Percentiles rank a stretch among this genome's conserved stretches.
These are phyloP conservation scores for Colletotrichum siamense DNA, from an alignment of 2,329 filamentous ascomycete genomes.

Conservation along the genomic window DNA sequence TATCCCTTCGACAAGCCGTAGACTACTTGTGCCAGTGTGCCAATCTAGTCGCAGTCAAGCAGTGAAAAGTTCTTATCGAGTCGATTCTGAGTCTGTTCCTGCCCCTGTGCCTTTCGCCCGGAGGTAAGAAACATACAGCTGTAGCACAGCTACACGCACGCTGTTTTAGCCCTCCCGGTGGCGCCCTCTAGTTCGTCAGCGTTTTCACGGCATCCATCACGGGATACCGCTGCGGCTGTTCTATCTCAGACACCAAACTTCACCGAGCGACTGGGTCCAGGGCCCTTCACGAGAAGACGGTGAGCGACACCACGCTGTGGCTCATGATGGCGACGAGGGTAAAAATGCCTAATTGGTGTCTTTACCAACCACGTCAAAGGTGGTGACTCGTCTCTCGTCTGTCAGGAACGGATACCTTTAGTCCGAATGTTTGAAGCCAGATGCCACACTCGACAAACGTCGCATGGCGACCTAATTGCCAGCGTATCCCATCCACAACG, in stretches of 20 bases:
- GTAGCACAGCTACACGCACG: not conserved
- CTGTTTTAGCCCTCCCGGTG: not conserved
- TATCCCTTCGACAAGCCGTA: not conserved
- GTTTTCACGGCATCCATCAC: not conserved
- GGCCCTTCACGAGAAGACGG: constrained; percentile 9
- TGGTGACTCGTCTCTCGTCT: not conserved
- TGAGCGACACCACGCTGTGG: not conserved
- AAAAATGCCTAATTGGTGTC: not conserved
- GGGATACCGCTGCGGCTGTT: constrained; percentile 1
- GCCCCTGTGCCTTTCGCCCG: not conserved
- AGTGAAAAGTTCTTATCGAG: not conserved
- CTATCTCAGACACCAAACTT: constrained; percentile 10
- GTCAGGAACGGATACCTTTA: not conserved
- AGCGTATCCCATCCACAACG: not conserved
- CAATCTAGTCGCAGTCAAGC: not conserved
- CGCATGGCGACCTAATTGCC: not conserved
- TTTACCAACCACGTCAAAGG: not conserved
- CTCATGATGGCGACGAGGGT: not conserved
- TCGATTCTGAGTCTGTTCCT: not conserved
- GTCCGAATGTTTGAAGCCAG: not conserved
- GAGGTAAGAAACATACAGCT: not conserved
- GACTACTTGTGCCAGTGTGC: not conserved
- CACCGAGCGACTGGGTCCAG: not conserved
- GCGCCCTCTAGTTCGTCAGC: not conserved
- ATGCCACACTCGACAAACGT: not conserved